Evolutionary conservation across 2,329 filamentous ascomycete species (phyloP).

Genomic region (Fusarium sp.): DNA sequence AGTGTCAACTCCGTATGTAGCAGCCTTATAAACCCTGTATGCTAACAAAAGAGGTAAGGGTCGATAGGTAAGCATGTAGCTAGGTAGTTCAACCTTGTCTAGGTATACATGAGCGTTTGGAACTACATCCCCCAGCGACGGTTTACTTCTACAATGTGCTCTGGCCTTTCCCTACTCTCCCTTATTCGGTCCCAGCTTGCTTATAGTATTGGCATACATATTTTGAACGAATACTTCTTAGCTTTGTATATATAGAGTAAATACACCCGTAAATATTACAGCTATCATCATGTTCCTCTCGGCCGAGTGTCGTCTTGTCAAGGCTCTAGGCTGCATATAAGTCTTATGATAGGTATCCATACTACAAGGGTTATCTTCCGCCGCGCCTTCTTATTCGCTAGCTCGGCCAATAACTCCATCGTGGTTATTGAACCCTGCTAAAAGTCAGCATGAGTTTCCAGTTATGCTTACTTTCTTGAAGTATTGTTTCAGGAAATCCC

Average conservation of each 20-base stretch:
- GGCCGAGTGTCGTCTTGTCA: background rate
- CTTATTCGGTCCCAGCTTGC: background rate
- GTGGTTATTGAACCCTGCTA: background rate
- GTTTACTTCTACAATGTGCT: background rate
- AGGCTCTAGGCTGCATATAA: background rate
- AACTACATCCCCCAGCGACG: background rate
- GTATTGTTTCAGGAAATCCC: background rate
- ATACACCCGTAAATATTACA: fast-evolving
- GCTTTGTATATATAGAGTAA: background rate
- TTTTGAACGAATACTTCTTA: background rate
- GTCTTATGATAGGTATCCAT: background rate
- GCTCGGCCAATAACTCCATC: background rate
- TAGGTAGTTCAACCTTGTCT: background rate
- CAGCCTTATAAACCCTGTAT: background rate
- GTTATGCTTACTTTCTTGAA: background rate
- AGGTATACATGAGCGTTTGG: background rate
- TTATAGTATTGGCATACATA: too few species aligned
- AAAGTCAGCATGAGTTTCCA: background rate
- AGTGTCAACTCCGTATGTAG: background rate
- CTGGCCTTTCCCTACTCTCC: background rate
- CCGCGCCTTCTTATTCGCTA: background rate
- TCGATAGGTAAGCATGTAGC: background rate
- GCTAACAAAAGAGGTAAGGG: background rate
- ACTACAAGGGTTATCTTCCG: background rate
- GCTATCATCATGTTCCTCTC: background rate